Base-by-base conservation (phyloP, 2,329 filamentous ascomycete species). In the Fusarium xyrophilum region DNA sequence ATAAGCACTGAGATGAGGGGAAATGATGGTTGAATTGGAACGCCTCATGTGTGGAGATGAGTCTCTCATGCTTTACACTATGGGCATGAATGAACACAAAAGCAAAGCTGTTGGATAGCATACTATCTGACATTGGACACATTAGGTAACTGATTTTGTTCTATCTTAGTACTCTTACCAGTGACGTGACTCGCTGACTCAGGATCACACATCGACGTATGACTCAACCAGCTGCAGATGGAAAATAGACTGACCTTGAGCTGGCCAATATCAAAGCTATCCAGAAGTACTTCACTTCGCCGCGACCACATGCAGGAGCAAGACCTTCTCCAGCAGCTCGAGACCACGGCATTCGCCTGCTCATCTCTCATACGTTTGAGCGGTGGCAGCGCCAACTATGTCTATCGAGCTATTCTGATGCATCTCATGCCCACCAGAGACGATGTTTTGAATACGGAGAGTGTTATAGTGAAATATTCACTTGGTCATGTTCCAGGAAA, bases 21-120 rank as follows among this genome's bases (percentile, higher is more conserved):
- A 25, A 25, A 25, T 7, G 25, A 25, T 25, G 25, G 3, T 5
- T 6, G 7, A 32, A 21, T 1, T 12, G 27, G 11, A 21, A 17
- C 0, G 0, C 3, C 11, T 0, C 2, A 30, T 5, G 14, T 2
- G 14, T 17, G 14, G 27, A 30, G n/a, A 5, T 2, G 4, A 10
- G 7, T 2, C 13, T 1, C 14, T 12, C 5, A 30, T 30, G 17
- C 7, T 17, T 17, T 8, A 9, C 4, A 7, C 9, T 46, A 21
- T 3, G 5, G 5, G 14, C 7, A 21, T 3, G 7, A 46, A 11
- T 13, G 7, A 21, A 13, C 14, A 27, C 5, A 13, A 17, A 7
- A 12, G 14, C 28, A 13, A 30, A 30, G 11, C 12, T 13, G 11
- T 43, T 27, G 3, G 5, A 12, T 7, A 21, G 15, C 10, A 21